Evolutionary conservation across 2,329 filamentous ascomycete genomes (phyloP).

Genomic region (Paecilomyces variotii): DNA sequence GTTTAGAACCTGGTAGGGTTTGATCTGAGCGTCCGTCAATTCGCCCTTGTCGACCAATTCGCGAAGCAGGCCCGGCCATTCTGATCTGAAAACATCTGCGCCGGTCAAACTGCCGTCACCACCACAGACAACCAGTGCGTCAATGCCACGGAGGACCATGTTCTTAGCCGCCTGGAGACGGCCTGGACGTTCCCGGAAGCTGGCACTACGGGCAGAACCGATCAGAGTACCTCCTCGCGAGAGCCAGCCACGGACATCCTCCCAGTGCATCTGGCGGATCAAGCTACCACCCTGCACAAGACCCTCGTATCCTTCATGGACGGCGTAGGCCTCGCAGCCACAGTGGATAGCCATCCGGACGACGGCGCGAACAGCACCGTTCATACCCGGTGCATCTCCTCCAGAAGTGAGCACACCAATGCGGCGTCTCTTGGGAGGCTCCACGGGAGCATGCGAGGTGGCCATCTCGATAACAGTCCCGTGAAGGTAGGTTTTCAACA

Average conservation of each 20-base stretch:
- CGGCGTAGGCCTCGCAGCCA: constrained; percentile 68
- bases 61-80: constrained; percentile 81
- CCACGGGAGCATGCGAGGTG: constrained; percentile 19
- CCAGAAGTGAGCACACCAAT: constrained; percentile 93
- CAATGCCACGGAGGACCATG: constrained; percentile 85
- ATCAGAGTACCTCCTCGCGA: constrained; percentile 93
- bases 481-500: not conserved
- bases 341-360: constrained; percentile 86
- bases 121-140: constrained; percentile 92
- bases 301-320: constrained; percentile 95
- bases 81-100: constrained; percentile 82
- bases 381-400: constrained; percentile 93
- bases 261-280: constrained; percentile 83
- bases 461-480: constrained; percentile 14
- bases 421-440: constrained; percentile 47
- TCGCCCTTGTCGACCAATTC: constrained; percentile 72
- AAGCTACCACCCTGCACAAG: constrained; percentile 81
- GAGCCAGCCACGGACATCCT: constrained; percentile 89
- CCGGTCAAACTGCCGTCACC: constrained; percentile 95
- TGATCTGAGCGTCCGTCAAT: constrained; percentile 61
- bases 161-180: constrained; percentile 85
- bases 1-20: constrained; percentile 78
- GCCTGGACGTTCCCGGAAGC: constrained; percentile 81
- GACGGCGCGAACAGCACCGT: constrained; percentile 79
- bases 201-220: constrained; percentile 86